Percentiles rank a stretch among this genome's conserved stretches.
phyloP scores from a whole-genome alignment of 139 green algal species.

The Volvox africanus region DNA sequence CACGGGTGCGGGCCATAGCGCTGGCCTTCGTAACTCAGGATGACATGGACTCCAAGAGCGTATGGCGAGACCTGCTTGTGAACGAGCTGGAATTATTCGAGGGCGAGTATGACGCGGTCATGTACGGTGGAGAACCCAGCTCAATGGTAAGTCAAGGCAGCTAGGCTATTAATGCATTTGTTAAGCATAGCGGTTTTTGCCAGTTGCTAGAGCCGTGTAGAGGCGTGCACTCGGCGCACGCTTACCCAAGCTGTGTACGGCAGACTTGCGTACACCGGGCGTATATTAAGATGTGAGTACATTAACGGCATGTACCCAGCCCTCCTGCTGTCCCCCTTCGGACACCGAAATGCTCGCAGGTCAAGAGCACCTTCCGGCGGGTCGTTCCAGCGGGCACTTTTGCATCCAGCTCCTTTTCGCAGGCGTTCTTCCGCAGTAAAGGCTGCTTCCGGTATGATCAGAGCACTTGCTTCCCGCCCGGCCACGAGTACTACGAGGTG shows the following conservation, averaged over 20 bases:
- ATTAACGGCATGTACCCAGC: too few relatives aligned
- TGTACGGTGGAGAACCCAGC: slow-evolving; percentile 21
- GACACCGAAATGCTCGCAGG: neutral
- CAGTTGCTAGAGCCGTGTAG: too few relatives aligned
- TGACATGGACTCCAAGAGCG: neutral
- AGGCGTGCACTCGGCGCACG: too few relatives aligned
- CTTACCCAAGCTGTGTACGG: too few relatives aligned
- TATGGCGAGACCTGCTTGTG: neutral
- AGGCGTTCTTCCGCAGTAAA: slow-evolving; percentile 10
- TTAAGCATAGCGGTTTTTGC: too few relatives aligned
- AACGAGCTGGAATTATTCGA: slow-evolving; percentile 14
- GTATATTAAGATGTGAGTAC: too few relatives aligned
- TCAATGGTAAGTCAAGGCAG: neutral
- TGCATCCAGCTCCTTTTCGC: neutral
- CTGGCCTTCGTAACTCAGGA: neutral
- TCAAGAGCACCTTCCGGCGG: neutral
- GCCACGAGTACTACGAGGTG: slow-evolving; percentile 7
- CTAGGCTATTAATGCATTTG: neutral
- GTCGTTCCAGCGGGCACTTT: slow-evolving; percentile 14
- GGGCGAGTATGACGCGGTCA: slow-evolving; percentile 37
- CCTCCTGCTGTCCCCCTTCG: too few relatives aligned
- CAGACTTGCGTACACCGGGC: too few relatives aligned
- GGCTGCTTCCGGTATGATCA: slow-evolving; percentile 18
- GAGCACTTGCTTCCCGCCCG: neutral
- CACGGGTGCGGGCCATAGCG: slow-evolving; percentile 20